Evolutionary conservation across 441 rosid genomes (phyloP), one percentile per base, ranked within the genome.

Genomic region (Jatropha podagrica): DNA sequence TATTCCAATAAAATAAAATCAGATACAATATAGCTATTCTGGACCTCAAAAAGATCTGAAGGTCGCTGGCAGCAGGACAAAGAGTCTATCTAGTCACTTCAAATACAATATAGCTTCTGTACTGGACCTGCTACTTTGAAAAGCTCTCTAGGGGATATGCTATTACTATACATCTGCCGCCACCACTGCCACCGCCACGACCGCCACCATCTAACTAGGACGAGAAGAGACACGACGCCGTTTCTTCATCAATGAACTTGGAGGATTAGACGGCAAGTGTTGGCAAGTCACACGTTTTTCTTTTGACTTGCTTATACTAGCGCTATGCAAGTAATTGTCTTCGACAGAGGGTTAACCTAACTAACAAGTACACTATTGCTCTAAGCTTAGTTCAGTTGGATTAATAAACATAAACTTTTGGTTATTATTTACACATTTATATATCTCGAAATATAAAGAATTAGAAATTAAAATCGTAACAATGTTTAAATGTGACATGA

Each of bases 151-250:
- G 27, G 73, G 74, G 69, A 32, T 62, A 69, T 40, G 75, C 65
- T 26, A 32, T 32, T 32, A 2, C 32, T 32, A 32, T 32, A 32
- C 32, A 2, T 32, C 32, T 32, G 32, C 32, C 32, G 2, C 32
- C 32, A 32, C 32, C 32, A 17, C 65, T 70, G 79, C 70, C 51
- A 27, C 65, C 65, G 23, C 26, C 13, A 14, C 17, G 2, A 9
- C 44, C 20, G 12, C 23, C 27, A 7, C 2, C 8, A 20, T 0
- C 14, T 23, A 13, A 23, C 37, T 9, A 56, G 44, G 26, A 27
- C 73, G 58, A 27, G 15, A 49, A 3, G 38, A 77, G 32, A 32
- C 40, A 73, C 74, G 81, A 68, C 77, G 3, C 51, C 74, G 81
- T 68, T 73, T 71, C 37, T 7, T 6, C 1, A 5, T 4, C 15